A percentile compares a stretch with the other conserved stretches of the same genome.
Conservation (phyloP, 768 basidiomycete species). For the Cyclocybe cylindracea region DNA sequence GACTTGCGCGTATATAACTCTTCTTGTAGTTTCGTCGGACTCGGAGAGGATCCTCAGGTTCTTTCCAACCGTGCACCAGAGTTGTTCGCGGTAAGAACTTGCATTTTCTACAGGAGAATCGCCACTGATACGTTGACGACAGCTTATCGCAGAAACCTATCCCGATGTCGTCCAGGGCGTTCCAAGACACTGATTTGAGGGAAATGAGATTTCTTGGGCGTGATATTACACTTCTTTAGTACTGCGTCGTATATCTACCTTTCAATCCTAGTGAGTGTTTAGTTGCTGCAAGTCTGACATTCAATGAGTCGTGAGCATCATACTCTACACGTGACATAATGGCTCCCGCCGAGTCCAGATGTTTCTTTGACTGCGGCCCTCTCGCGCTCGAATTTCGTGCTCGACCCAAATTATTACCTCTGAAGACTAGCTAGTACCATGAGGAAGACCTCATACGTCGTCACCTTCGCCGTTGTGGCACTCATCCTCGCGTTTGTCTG, state of each 20-base stretch:
- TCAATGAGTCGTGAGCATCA: too few relatives aligned
- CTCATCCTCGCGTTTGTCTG: constrained; percentile 55
- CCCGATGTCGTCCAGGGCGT: constrained; percentile 72
- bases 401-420: neutral
- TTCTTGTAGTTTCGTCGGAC: constrained; percentile 67
- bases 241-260: too few relatives aligned
- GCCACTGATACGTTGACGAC: constrained; percentile 3
- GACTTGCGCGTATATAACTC: neutral
- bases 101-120: neutral
- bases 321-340: too few relatives aligned
- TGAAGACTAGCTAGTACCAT: constrained; percentile 31
- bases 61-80: constrained; percentile 72
- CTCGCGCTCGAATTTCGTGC: neutral
- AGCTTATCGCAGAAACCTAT: constrained; percentile 71
- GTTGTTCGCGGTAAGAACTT: constrained; percentile 56
- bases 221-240: neutral
- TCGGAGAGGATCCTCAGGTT: constrained; percentile 83
- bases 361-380: too few relatives aligned
- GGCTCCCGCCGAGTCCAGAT: too few relatives aligned
- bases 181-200: constrained; percentile 23
- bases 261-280: too few relatives aligned
- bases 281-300: too few relatives aligned
- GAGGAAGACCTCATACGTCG: constrained; percentile 70
- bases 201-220: neutral
- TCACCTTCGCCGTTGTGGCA: constrained; percentile 60